phyloP scores from a whole-genome alignment of 805 yeast genomes.

The Saccharomycopsis sp. region DNA sequence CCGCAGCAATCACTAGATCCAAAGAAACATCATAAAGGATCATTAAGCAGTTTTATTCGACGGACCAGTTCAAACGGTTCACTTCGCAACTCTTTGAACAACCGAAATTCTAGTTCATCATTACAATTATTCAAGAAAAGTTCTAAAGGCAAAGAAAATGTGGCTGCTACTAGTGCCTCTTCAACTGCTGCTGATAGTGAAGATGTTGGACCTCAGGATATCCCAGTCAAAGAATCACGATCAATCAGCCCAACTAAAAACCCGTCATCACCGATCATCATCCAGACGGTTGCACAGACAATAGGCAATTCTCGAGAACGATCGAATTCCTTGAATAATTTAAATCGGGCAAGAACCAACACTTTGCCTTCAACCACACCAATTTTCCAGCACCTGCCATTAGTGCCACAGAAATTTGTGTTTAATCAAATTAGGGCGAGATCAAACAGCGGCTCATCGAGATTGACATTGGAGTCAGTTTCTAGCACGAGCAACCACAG shows the following conservation, averaged over 20 bases:
- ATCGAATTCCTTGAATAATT: conserved; percentile 11
- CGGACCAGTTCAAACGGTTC: background rate
- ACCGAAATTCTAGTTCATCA: background rate
- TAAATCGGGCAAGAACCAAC: conserved; percentile 7
- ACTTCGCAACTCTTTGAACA: background rate
- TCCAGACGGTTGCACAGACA: conserved; percentile 1
- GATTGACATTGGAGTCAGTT: conserved; percentile 6
- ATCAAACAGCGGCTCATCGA: conserved; percentile 3
- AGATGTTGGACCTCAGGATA: too few relatives aligned
- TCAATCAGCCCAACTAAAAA: conserved; percentile 2
- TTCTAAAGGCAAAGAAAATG: background rate
- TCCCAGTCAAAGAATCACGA: background rate
- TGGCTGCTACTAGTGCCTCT: background rate
- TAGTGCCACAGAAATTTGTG: conserved; percentile 1
- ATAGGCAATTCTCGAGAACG: conserved; percentile 11
- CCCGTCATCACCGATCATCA: background rate
- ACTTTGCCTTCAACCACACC: background rate
- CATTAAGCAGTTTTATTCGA: too few relatives aligned
- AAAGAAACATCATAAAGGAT: too few relatives aligned
- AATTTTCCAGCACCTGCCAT: background rate
- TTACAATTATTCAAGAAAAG: conserved; percentile 2
- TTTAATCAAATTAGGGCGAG: background rate
- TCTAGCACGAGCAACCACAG: background rate
- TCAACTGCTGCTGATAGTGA: background rate
- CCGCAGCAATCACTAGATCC: too few relatives aligned